Evolutionary conservation across 1,139 yeast genomes (phyloP), one percentile per base, ranked within the genome.

Genomic region (Dujonia santamariae): DNA sequence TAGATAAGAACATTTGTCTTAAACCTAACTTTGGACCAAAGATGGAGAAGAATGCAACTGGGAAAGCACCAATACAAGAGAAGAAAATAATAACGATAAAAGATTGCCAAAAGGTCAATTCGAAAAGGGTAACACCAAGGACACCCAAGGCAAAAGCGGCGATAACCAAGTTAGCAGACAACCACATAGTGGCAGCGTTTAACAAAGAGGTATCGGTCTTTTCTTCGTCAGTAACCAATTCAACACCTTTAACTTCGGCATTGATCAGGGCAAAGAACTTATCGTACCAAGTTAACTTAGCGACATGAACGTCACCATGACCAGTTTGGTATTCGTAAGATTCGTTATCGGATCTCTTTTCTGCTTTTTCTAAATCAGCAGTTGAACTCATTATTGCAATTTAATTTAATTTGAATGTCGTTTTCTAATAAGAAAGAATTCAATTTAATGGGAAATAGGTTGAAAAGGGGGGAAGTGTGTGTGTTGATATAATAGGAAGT

Each of bases 101-200:
- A 12, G 80, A 64, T 51, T 80, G 82, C 78, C 86, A 81, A 61
- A 85, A 82, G 32, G 77, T 71, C 44, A 75, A 62, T 3, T 53
- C 64, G 43, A 71, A 75, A n/a, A 67, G 67, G 26, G 75, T 58
- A 33, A 80, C 66, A 38, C 96, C 96, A 35, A 88, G 64, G 39
- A 85, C 84, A 54, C 97, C 97, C 34, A 87, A 66, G 2, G 95
- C 70, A 50, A 76, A 81, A 17, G 96, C 78, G 16, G 96, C 88
- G 54, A 88, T 77, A 39, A 87, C 96, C 74, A 86, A 67, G 61
- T 88, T 88, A 24, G 95, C 96, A 19, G 94, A 83, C 51, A 85
- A 72, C 97, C 97, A 88, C 95, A 88, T 85, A 37, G 90, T 72
- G 27, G 90, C 88, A 19, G 94, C 85, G 46, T 72, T 75, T 66